Evolutionary conservation across 306 rosid genomes (phyloP).

Genomic region (Prunus mongolica): DNA sequence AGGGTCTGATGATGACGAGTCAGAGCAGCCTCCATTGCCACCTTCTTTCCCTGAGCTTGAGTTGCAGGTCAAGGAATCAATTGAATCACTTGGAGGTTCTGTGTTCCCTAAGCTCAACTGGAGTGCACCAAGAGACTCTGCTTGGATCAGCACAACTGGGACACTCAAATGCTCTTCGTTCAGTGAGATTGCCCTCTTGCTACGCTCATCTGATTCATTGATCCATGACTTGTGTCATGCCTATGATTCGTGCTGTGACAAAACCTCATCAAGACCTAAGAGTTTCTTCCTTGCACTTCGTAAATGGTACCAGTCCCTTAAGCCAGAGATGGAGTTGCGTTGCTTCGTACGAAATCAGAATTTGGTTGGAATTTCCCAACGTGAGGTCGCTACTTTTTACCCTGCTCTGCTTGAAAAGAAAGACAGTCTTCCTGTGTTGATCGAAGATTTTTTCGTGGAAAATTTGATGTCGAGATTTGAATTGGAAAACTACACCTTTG

Average conservation of each 20-base stretch:
- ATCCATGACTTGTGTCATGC: conserved; percentile 79
- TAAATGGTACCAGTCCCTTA: conserved; percentile 66
- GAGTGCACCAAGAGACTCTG: conserved; percentile 86
- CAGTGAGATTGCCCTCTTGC: conserved; percentile 66
- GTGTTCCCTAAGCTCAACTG: conserved; percentile 80
- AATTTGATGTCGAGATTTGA: conserved; percentile 41
- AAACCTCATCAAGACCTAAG: conserved; percentile 43
- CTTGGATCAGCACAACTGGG: conserved; percentile 67
- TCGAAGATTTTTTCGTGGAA: conserved; percentile 36
- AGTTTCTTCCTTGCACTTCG: conserved; percentile 68
- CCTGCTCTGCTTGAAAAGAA: conserved; percentile 49
- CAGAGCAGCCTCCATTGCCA: conserved; percentile 41
- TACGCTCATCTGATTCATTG: conserved; percentile 71
- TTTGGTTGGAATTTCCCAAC: conserved; percentile 64
- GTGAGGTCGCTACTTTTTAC: conserved; percentile 73
- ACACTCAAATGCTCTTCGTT: conserved; percentile 55
- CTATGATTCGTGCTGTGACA: conserved; percentile 62
- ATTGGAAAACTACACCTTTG: conserved; percentile 63
- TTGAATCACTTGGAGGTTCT: conserved; percentile 65
- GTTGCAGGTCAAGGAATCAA: conserved; percentile 56
- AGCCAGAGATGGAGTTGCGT: conserved; percentile 76
- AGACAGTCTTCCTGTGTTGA: conserved; percentile 23
- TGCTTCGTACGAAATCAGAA: conserved; percentile 49
- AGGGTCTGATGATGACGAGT: conserved; percentile 51
- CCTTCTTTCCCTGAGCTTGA: conserved; percentile 82